Conservation (phyloP, 768 basidiomycete genomes). For the Pisolithus sp. region DNA sequence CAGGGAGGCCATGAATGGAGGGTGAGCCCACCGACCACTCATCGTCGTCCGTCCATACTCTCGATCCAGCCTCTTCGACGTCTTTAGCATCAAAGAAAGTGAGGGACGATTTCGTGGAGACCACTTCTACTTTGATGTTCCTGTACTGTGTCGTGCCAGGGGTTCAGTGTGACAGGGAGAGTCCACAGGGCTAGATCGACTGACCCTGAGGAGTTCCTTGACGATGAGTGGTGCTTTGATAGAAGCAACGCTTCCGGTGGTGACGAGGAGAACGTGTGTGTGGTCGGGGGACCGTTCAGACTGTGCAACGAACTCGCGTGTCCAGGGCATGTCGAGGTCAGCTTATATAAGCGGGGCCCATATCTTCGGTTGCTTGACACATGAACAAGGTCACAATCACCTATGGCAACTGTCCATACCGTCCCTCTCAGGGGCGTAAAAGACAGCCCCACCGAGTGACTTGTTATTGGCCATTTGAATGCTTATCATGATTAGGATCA, state of each 20-base stretch:
- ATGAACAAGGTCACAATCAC: too few species aligned
- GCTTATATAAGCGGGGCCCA: too few species aligned
- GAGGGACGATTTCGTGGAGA: constrained; percentile 72
- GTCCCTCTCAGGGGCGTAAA: too few species aligned
- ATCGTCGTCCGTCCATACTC: constrained; percentile 85
- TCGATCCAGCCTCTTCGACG: constrained; percentile 44
- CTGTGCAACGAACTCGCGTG: constrained; percentile 19
- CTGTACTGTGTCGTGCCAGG: constrained; percentile 45
- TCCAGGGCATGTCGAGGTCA: too few species aligned
- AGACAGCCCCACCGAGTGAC: too few species aligned
- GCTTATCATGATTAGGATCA: too few species aligned
- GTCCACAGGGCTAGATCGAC: constrained; percentile 25
- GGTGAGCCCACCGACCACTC: constrained; percentile 78
- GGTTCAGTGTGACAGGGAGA: not conserved
- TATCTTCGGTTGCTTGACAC: too few species aligned
- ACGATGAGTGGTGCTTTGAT: constrained; percentile 92
- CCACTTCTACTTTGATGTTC: constrained; percentile 75
- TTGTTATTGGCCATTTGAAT: too few species aligned
- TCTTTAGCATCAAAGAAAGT: constrained; percentile 63
- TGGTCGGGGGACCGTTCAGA: constrained; percentile 20
- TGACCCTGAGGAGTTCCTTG: constrained; percentile 57
- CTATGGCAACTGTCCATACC: too few species aligned
- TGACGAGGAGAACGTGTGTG: constrained; percentile 72
- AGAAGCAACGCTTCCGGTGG: constrained; percentile 93
- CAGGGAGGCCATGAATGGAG: not conserved